phyloP scores from a whole-genome alignment of 2,329 filamentous ascomycete species.

The Triangularia verruculosa region DNA sequence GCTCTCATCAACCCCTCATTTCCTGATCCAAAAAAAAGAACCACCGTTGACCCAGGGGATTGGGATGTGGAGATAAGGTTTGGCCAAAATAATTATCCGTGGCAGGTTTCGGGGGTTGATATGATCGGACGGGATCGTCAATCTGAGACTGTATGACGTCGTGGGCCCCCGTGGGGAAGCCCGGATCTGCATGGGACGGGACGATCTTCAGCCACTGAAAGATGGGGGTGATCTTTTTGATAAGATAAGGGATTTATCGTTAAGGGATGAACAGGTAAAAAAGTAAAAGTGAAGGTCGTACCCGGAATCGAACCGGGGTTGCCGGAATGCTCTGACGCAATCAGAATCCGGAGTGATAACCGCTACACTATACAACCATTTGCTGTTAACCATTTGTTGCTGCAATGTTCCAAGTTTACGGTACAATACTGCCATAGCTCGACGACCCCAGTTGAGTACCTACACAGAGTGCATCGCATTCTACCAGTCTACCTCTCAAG shows the following conservation, averaged over 20 bases:
- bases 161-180: neutral
- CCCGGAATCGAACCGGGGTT: conserved; percentile 23
- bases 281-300: conserved; percentile 14
- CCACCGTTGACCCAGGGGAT: neutral
- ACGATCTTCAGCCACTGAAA: neutral
- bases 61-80: neutral
- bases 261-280: neutral
- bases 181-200: neutral
- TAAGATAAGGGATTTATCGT: neutral
- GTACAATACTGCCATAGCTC: no score
- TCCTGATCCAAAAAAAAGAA: no score
- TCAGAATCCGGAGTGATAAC: conserved; percentile 23
- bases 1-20: neutral
- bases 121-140: neutral
- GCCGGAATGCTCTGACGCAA: conserved; percentile 7
- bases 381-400: neutral
- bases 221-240: neutral
- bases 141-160: neutral
- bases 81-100: no score
- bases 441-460: no score
- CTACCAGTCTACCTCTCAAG: no score
- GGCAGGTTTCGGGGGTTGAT: no score
- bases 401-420: no score
- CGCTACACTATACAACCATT: conserved; percentile 22
- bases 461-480: no score